Conservation (phyloP, 345 rosid species). For the Cardiospermum halicacabum region DNA sequence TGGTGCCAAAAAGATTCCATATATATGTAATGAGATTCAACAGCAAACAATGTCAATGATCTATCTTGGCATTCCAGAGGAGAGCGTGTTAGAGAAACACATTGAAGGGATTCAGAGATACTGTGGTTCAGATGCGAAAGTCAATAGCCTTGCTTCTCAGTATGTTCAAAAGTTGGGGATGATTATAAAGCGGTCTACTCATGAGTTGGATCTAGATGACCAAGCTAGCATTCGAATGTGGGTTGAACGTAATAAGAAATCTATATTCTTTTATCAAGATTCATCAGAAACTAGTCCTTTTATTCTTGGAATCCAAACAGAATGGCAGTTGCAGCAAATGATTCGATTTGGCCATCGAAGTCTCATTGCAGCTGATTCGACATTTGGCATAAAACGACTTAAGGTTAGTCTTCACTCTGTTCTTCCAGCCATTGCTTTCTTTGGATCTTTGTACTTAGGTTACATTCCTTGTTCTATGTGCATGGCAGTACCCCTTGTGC, state of each 20-base stretch:
- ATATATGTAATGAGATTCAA: conserved; percentile 76
- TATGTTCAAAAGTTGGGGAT: conserved; percentile 91
- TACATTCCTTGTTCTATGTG: conserved; percentile 14
- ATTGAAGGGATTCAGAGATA: conserved; percentile 90
- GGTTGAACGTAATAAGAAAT: conserved; percentile 86
- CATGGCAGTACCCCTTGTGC: conserved; percentile 76
- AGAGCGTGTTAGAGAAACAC: conserved; percentile 88
- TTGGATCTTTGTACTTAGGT: not conserved
- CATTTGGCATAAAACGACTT: conserved; percentile 86
- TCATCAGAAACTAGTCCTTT: conserved; percentile 67
- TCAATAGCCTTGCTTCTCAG: conserved; percentile 72
- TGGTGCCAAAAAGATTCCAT: conserved; percentile 88
- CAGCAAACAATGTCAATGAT: conserved; percentile 93
- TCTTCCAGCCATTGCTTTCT: not conserved
- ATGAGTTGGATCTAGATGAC: conserved; percentile 90
- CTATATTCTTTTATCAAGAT: conserved; percentile 82
- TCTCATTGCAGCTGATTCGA: conserved; percentile 78
- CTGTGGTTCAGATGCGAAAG: conserved; percentile 67
- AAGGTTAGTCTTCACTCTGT: conserved; percentile 42
- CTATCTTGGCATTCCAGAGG: conserved; percentile 92
- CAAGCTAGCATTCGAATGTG: conserved; percentile 82
- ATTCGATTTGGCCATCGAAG: conserved; percentile 80
- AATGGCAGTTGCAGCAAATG: conserved; percentile 94
- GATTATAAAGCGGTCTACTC: conserved; percentile 81
- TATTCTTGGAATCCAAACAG: conserved; percentile 88